A percentile compares a stretch with the other conserved stretches of the same genome.
Evolutionary conservation across 2,329 filamentous ascomycete species (phyloP).

Genomic region (Coniochaeta ligniaria): DNA sequence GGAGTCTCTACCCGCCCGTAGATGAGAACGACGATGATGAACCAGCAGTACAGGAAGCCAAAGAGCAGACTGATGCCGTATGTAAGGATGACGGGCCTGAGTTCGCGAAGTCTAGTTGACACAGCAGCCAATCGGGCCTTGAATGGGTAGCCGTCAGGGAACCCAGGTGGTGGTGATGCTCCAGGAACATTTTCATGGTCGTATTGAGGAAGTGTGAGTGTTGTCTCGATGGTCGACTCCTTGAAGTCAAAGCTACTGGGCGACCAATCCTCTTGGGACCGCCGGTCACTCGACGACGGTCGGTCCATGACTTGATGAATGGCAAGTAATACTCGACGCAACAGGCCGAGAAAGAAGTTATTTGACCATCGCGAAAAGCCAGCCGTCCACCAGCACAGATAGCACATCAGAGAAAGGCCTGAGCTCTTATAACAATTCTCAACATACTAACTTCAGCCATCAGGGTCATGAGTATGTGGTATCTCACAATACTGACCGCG

Average conservation of each 20-base stretch:
- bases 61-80: conserved; percentile 3
- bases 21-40: conserved; percentile 9
- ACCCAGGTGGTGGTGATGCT: not conserved
- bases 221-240: not conserved
- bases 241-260: not conserved
- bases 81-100: not conserved
- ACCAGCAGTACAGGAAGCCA: conserved; percentile 1
- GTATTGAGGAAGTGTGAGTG: not conserved
- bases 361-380: not conserved
- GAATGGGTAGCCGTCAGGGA: not conserved
- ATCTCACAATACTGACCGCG: not conserved
- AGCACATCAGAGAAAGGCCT: not conserved
- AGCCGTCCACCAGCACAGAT: not conserved
- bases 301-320: not conserved
- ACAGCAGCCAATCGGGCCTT: not conserved
- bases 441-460: not conserved
- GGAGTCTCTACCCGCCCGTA: conserved; percentile 4
- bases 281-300: not conserved
- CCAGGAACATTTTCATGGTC: not conserved
- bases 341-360: not conserved
- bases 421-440: not conserved
- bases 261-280: not conserved
- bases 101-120: not conserved
- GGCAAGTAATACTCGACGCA: too few species aligned
- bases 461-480: not conserved